Conservation (phyloP, 2,329 filamentous ascomycete genomes). For the Chaetomiaceae sp. region DNA sequence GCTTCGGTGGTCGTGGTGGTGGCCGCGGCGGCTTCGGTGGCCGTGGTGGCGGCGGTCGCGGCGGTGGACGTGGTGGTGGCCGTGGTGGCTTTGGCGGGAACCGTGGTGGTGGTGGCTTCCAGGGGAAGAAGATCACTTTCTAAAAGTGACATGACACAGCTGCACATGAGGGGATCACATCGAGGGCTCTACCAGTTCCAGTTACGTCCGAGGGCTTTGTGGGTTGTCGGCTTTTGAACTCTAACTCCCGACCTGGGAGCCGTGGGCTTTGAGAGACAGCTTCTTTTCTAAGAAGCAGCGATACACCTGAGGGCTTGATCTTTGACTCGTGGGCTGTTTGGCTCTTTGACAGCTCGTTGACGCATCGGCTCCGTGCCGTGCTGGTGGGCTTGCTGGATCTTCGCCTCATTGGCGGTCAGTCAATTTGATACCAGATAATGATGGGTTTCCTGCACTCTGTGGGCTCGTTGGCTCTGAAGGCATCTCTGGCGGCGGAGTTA, state of each 20-base stretch:
- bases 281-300: constrained; percentile 40
- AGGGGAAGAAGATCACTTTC: constrained; percentile 71
- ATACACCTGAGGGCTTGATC: constrained; percentile 53
- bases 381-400: constrained; percentile 26
- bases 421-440: constrained; percentile 6
- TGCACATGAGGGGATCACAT: constrained; percentile 37
- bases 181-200: constrained; percentile 45
- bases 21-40: constrained; percentile 43
- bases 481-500: constrained; percentile 14
- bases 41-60: constrained; percentile 42
- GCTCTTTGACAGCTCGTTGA: constrained; percentile 32
- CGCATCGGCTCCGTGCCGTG: constrained; percentile 17
- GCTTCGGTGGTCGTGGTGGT: constrained; percentile 36
- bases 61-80: constrained; percentile 46
- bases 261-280: constrained; percentile 53
- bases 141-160: constrained; percentile 31
- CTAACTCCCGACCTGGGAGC: constrained; percentile 35
- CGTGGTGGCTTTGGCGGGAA: constrained; percentile 44
- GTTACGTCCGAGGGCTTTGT: constrained; percentile 48
- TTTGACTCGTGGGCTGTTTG: constrained; percentile 31
- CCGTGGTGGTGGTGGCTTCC: constrained; percentile 55
- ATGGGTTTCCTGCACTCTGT: constrained; percentile 26
- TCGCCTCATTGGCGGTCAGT: constrained; percentile 7
- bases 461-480: constrained; percentile 26
- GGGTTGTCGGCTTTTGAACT: constrained; percentile 53